phyloP scores from a whole-genome alignment of 2,329 filamentous ascomycete species.

The Aspergillus brunneoviolaceus region DNA sequence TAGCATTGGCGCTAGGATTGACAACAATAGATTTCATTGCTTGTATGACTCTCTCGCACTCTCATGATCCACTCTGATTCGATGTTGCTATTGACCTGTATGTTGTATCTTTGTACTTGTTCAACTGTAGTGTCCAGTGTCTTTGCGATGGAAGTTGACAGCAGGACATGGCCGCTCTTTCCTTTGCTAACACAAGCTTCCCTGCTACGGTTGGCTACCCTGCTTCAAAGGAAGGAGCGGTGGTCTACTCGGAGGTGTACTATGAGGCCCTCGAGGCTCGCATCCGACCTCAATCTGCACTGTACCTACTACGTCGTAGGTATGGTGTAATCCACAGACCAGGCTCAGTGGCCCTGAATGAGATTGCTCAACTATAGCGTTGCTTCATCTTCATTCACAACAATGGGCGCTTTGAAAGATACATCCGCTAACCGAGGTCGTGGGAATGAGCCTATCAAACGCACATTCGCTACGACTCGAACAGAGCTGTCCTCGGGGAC shows the following conservation, averaged over 20 bases:
- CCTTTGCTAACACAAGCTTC: not conserved
- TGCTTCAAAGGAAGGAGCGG: not conserved
- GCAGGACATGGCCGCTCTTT: not conserved
- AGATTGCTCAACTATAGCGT: too few relatives aligned
- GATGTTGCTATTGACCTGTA: not conserved
- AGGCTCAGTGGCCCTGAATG: not conserved
- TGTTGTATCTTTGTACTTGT: not conserved
- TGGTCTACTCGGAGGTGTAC: not conserved
- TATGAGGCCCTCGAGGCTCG: not conserved
- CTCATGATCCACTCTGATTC: not conserved
- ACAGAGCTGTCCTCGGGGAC: not conserved
- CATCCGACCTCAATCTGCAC: not conserved
- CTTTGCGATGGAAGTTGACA: not conserved
- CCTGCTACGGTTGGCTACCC: not conserved
- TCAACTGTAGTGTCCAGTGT: not conserved
- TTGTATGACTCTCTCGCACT: constrained; percentile 10
- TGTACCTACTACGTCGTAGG: not conserved
- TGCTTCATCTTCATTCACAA: not conserved
- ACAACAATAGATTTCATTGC: constrained; percentile 30
- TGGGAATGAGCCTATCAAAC: not conserved
- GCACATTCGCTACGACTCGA: not conserved
- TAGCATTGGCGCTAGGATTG: constrained; percentile 26
- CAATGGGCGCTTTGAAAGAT: not conserved
- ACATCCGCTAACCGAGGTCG: not conserved
- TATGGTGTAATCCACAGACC: not conserved